Evolutionary conservation across 345 rosid species (phyloP).

Genomic region (Eucalyptus sideroxylon): DNA sequence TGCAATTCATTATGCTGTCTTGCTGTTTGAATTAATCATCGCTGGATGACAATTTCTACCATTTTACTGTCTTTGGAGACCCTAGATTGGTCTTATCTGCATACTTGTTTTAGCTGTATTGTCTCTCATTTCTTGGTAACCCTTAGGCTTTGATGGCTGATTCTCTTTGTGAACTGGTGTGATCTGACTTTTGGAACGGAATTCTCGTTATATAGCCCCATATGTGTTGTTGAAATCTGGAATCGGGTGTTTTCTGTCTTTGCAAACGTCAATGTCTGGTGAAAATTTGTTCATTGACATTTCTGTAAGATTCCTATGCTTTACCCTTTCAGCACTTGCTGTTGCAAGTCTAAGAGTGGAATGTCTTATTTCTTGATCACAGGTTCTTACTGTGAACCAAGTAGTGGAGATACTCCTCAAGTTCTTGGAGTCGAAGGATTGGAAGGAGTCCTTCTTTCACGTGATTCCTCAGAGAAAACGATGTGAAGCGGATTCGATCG

Average conservation of each 20-base stretch:
- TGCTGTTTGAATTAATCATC: background rate
- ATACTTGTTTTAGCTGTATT: background rate
- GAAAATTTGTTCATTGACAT: background rate
- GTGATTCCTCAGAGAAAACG: conserved; percentile 93
- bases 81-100: background rate
- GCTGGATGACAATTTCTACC: background rate
- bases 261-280: background rate
- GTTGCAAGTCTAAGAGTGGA: background rate
- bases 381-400: conserved; percentile 97
- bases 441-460: conserved; percentile 81
- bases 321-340: background rate
- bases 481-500: conserved; percentile 22
- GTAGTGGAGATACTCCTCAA: conserved; percentile 83
- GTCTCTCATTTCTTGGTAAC: background rate
- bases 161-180: background rate
- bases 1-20: background rate
- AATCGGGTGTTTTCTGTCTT: background rate
- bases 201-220: background rate
- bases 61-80: background rate
- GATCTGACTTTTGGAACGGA: background rate
- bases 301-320: background rate
- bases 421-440: conserved; percentile 73
- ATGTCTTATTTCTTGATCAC: background rate
- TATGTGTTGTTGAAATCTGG: background rate
- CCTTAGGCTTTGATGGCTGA: background rate